These are phyloP conservation scores for Chrysoporthe deuterocubensis DNA, from an alignment of 2,329 filamentous ascomycete species.

Conservation along the genomic window DNA sequence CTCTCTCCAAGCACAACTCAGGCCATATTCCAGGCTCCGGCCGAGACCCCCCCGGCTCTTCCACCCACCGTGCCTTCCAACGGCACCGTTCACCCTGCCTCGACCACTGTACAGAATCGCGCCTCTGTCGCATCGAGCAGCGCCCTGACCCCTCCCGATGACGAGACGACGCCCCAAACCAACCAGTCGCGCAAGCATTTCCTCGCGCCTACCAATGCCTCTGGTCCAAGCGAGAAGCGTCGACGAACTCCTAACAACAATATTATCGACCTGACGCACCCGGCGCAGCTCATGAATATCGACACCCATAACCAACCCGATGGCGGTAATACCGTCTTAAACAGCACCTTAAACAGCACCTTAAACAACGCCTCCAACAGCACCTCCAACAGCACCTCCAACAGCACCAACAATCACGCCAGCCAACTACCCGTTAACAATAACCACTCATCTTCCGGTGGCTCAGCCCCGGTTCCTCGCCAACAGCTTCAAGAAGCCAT, in stretches of 20 bases:
- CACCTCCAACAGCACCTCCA: not conserved
- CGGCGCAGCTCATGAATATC: conserved; percentile 23
- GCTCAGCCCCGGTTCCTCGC: conserved; percentile 32
- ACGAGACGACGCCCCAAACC: conserved; percentile 42
- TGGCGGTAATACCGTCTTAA: conserved; percentile 9
- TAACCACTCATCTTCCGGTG: conserved; percentile 14
- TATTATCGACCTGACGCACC: conserved; percentile 30
- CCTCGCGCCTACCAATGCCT: conserved; percentile 27
- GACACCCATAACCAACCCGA: conserved; percentile 17
- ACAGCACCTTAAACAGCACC: not conserved
- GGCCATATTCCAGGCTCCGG: conserved; percentile 33
- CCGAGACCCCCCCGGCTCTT: conserved; percentile 30
- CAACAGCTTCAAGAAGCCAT: conserved; percentile 32
- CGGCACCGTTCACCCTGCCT: conserved; percentile 34
- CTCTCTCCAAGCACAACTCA: conserved; percentile 38
- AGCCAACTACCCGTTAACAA: conserved; percentile 1
- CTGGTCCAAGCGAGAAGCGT: conserved; percentile 38
- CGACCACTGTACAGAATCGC: conserved; percentile 45
- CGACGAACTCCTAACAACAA: conserved; percentile 38
- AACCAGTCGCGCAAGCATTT: conserved; percentile 49
- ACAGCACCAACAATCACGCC: conserved; percentile 12
- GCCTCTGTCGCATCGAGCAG: conserved; percentile 45
- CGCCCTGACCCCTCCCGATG: conserved; percentile 61
- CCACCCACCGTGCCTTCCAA: conserved; percentile 31
- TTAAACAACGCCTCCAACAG: not conserved